Evolutionary conservation across 345 rosid genomes (phyloP), one percentile per base, ranked within the genome.

Genomic region (Hibiscus tridactylites): DNA sequence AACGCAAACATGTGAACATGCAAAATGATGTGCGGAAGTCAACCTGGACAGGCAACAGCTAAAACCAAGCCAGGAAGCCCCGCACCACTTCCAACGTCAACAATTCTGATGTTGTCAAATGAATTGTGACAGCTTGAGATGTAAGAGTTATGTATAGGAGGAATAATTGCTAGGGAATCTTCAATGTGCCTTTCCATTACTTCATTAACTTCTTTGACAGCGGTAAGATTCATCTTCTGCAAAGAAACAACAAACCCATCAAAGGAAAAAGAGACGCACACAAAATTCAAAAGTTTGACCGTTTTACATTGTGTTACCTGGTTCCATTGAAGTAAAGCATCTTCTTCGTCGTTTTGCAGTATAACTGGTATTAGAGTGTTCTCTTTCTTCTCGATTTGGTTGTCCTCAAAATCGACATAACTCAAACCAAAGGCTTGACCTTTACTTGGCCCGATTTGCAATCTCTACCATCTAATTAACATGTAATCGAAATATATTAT

Each of bases 1-100:
- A 44, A 11, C 1, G 10, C 33, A 12, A 65, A 42, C 2, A 54
- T 2, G 1, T 7, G 8, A 12, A 31, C 19, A 66, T 7, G 21
- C 26, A 46, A 65, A 13, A 2, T 28, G 4, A 19, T 28, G 11
- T 31, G 57, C 56, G 8, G 17, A 17, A 65, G 58, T 35, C 35
- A 61, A 91, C 96, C 91, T 37, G 95, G 95, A 58, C 88, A 71
- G 24, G 92, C 96, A 73, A 91, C 88, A 39, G 98, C 98, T 61
- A 91, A 81, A 77, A 94, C 76, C 75, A 94, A 37, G 10, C 98
- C 98, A 21, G 97, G 98, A 80, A 91, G 97, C 31, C 97, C 98
- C 0, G 96, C 84, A 1, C 97, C 97, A 7, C 83, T 90, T 67
- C 98, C 98, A 54, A 94, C 96, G 78, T 94, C 96, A 53, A 94